Evolutionary conservation across 352 stramenopile genomes (phyloP).

Genomic region (Phytophthora meadii): DNA sequence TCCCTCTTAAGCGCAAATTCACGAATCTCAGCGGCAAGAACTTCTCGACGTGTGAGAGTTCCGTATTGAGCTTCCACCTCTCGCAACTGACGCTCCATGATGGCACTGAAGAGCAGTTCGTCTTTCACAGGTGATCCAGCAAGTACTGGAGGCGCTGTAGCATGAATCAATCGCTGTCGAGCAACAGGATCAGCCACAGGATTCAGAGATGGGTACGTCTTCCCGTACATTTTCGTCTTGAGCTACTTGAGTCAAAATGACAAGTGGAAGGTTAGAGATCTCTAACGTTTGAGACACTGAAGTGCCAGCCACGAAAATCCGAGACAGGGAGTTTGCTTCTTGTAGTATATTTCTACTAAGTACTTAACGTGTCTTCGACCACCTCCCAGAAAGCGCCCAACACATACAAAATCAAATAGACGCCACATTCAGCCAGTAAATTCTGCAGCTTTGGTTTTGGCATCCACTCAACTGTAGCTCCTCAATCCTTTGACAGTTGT

Average conservation of each 20-base stretch:
- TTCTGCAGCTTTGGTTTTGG: background rate
- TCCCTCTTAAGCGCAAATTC: slow-evolving; percentile 19
- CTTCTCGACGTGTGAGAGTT: slow-evolving; percentile 15
- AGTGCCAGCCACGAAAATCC: background rate
- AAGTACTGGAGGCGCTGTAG: slow-evolving; percentile 18
- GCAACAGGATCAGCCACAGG: slow-evolving; percentile 14
- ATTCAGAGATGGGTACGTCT: slow-evolving; percentile 23
- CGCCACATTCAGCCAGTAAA: background rate
- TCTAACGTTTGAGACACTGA: background rate
- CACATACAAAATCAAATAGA: slow-evolving; percentile 37
- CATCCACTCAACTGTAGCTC: background rate
- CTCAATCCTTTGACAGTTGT: background rate
- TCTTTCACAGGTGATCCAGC: slow-evolving; percentile 11
- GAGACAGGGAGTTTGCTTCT: slow-evolving; percentile 7
- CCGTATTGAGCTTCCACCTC: slow-evolving; percentile 26
- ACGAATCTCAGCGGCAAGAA: slow-evolving; percentile 17
- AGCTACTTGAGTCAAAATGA: slow-evolving; percentile 4
- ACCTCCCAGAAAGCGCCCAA: slow-evolving; percentile 5
- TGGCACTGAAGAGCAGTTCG: slow-evolving; percentile 20
- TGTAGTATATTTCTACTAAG: slow-evolving; percentile 36
- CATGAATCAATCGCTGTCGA: slow-evolving; percentile 16
- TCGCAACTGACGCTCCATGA: slow-evolving; percentile 22
- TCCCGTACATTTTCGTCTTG: slow-evolving; percentile 22
- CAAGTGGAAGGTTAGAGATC: slow-evolving; percentile 4
- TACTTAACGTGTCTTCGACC: slow-evolving; percentile 27